Evolutionary conservation across 768 basidiomycete species (phyloP).

Genomic region (Pulveroboletus sp.): DNA sequence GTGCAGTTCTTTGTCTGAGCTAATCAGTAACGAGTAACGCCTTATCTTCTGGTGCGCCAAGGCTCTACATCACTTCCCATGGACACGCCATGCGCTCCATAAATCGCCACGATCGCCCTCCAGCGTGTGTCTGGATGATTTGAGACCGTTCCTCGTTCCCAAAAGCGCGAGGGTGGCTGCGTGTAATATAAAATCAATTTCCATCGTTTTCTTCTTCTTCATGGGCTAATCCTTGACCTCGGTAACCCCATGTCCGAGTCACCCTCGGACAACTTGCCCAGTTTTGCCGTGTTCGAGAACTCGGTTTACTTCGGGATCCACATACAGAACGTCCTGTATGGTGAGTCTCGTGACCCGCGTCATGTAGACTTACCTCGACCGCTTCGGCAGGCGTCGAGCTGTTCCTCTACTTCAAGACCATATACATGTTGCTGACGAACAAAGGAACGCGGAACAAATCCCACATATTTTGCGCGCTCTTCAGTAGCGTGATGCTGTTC

Average conservation of each 20-base stretch:
- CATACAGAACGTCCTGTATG: slow-evolving; percentile 21
- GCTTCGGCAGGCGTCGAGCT: slow-evolving; percentile 21
- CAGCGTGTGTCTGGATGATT: neutral
- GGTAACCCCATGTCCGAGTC: neutral
- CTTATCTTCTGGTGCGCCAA: neutral
- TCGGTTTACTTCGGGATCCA: slow-evolving; percentile 12
- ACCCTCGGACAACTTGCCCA: neutral
- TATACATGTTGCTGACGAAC: slow-evolving; percentile 6
- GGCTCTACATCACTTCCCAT: no score
- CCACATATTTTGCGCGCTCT: slow-evolving; percentile 17
- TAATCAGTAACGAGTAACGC: neutral
- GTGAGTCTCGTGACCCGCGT: slow-evolving; percentile 3
- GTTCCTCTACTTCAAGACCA: slow-evolving; percentile 23
- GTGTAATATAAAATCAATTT: slow-evolving; percentile 4
- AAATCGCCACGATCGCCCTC: no score
- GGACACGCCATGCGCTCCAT: no score
- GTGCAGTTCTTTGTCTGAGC: neutral
- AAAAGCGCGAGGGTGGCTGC: neutral
- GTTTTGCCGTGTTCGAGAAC: slow-evolving; percentile 4
- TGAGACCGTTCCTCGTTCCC: neutral
- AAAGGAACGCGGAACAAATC: slow-evolving; percentile 1
- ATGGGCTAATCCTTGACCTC: neutral
- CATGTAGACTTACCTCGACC: neutral
- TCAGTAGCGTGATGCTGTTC: slow-evolving; percentile 25
- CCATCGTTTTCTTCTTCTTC: neutral